A percentile compares a stretch with the other conserved stretches of the same genome.
phyloP scores from a whole-genome alignment of 2,329 filamentous ascomycete genomes.

The Onygena corvina region DNA sequence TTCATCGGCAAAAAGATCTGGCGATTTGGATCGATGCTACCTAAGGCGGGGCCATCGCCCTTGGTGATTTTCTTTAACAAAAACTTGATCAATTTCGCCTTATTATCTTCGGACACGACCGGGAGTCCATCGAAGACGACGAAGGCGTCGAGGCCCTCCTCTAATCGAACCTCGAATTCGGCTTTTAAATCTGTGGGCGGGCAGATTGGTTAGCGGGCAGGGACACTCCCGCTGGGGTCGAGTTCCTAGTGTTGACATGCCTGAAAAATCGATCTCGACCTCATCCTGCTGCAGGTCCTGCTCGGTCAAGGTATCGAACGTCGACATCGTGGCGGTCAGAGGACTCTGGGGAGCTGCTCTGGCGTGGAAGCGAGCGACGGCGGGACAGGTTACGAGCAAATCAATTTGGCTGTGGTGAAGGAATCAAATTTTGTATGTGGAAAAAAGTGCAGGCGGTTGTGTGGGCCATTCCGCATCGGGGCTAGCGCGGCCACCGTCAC shows the following conservation, averaged over 20 bases:
- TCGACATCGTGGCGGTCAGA: not conserved
- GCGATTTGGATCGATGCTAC: conserved; percentile 52
- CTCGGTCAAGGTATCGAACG: conserved; percentile 80
- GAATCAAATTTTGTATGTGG: conserved; percentile 5
- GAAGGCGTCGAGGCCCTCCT: conserved; percentile 92
- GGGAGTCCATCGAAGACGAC: conserved; percentile 93
- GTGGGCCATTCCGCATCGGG: conserved; percentile 6
- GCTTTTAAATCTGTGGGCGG: conserved; percentile 61
- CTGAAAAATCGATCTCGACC: conserved; percentile 84
- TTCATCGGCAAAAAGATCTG: conserved; percentile 82
- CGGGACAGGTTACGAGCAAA: not conserved
- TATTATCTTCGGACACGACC: conserved; percentile 76
- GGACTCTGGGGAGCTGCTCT: not conserved
- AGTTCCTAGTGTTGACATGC: conserved; percentile 26
- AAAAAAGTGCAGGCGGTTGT: conserved; percentile 4
- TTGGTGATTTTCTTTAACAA: conserved; percentile 76
- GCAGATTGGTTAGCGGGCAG: conserved; percentile 22
- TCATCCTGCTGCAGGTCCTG: conserved; percentile 85
- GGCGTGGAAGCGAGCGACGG: not conserved
- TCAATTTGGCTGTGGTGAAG: conserved; percentile 3
- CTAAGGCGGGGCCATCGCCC: conserved; percentile 30
- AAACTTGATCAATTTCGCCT: conserved; percentile 91
- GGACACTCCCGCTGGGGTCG: conserved; percentile 11
- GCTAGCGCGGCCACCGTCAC: not conserved
- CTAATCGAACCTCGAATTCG: conserved; percentile 89